Evolutionary conservation across 306 rosid species (phyloP).

Genomic region (Luffa acutangula): DNA sequence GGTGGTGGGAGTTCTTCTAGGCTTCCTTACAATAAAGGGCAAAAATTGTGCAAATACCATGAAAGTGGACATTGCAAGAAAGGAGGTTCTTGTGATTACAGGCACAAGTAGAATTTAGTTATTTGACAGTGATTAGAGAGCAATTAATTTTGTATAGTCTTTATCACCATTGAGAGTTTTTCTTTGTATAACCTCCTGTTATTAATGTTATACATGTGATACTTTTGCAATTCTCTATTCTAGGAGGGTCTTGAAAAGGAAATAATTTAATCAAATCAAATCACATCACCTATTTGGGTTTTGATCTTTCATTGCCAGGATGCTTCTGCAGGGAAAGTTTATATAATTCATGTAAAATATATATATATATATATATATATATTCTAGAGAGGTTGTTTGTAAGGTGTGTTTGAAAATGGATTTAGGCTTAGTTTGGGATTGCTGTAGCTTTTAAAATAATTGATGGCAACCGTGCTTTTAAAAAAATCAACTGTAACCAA

Average conservation of each 20-base stretch:
- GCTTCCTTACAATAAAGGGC: slow-evolving; percentile 59
- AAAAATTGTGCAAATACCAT: slow-evolving; percentile 66
- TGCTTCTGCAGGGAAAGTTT: not conserved
- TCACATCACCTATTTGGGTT: not conserved
- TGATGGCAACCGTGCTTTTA: no score
- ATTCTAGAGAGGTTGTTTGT: no score
- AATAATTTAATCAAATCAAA: not conserved
- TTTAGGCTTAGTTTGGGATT: no score
- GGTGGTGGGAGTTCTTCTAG: slow-evolving; percentile 64
- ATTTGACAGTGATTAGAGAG: slow-evolving; percentile 12
- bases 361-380: no score
- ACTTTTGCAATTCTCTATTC: not conserved
- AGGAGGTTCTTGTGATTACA: slow-evolving; percentile 73
- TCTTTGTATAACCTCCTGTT: slow-evolving; percentile 21
- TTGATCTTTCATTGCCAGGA: not conserved
- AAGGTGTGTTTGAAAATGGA: not conserved
- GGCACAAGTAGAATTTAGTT: slow-evolving; percentile 40
- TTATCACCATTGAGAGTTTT: slow-evolving; percentile 24
- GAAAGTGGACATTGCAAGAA: slow-evolving; percentile 87
- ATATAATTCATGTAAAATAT: not conserved
- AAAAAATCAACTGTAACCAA: no score
- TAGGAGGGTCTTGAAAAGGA: not conserved
- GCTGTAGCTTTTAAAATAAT: no score
- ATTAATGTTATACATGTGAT: slow-evolving; percentile 3
- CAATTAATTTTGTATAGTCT: slow-evolving; percentile 69